Conservation (phyloP, 257 asterid genomes). For the Nicotiana obtusifolia region DNA sequence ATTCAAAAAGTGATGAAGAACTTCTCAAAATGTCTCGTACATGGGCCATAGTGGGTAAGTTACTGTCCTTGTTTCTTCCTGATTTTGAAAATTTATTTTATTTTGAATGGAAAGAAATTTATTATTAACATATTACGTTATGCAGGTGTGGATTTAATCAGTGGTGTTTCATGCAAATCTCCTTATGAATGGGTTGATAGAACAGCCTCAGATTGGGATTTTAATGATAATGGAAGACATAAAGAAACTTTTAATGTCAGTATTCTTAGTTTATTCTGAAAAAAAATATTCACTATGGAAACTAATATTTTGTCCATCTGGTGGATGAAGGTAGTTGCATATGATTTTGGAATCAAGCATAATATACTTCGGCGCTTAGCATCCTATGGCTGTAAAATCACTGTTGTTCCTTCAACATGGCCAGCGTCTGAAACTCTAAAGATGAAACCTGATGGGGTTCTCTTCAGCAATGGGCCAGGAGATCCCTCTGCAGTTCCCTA, state of each 20-base stretch:
- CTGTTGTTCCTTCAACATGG: constrained; percentile 92
- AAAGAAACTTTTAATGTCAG: constrained; percentile 50
- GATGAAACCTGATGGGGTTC: constrained; percentile 90
- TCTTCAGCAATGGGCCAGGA: constrained; percentile 96
- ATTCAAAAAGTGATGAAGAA: constrained; percentile 66
- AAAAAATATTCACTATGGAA: constrained; percentile 1
- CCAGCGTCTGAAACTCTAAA: constrained; percentile 82
- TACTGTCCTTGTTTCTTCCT: background rate
- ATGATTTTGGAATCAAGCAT: constrained; percentile 97
- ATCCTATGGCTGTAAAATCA: constrained; percentile 85
- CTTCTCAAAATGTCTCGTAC: constrained; percentile 65
- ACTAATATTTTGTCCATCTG: constrained; percentile 7
- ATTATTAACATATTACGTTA: constrained; percentile 3
- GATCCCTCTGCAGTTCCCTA: constrained; percentile 99
- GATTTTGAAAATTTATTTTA: constrained; percentile 1
- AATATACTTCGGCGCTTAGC: constrained; percentile 86
- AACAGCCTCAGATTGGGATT: constrained; percentile 73
- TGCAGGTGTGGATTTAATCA: constrained; percentile 89
- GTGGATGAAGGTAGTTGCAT: constrained; percentile 74
- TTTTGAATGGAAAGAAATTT: background rate
- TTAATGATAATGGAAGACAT: constrained; percentile 41
- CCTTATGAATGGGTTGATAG: constrained; percentile 78
- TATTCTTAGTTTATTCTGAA: background rate
- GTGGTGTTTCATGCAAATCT: constrained; percentile 72
- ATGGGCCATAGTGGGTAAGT: constrained; percentile 85